A percentile compares a stretch with the other conserved stretches of the same genome.
Evolutionary conservation across 2,329 filamentous ascomycete genomes (phyloP).

Genomic region (Neopestalotiopsis clavispora): DNA sequence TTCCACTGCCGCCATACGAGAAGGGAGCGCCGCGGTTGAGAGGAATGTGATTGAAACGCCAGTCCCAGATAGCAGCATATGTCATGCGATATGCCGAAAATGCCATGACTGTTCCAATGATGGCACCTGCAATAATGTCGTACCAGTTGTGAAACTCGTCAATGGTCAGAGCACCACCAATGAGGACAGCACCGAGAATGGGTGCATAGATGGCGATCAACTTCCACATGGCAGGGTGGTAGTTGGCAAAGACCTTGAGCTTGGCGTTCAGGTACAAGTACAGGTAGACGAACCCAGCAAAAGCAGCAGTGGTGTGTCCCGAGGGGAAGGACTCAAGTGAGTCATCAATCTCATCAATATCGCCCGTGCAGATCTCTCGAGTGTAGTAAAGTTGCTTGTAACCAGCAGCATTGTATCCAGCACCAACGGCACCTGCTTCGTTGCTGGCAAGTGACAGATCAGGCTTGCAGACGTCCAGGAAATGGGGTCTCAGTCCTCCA

Average conservation of each 20-base stretch:
- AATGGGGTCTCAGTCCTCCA: slow-evolving; percentile 74
- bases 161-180: slow-evolving; percentile 72
- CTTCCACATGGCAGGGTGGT: slow-evolving; percentile 78
- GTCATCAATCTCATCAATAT: slow-evolving; percentile 68
- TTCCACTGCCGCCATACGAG: slow-evolving; percentile 47
- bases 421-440: slow-evolving; percentile 43
- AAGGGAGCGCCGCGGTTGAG: slow-evolving; percentile 63
- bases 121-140: slow-evolving; percentile 69
- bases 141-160: slow-evolving; percentile 80
- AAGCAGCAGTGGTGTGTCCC: slow-evolving; percentile 76
- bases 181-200: slow-evolving; percentile 69
- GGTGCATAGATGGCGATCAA: slow-evolving; percentile 68
- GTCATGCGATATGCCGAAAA: slow-evolving; percentile 70
- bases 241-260: slow-evolving; percentile 75
- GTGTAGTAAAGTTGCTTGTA: slow-evolving; percentile 70
- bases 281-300: slow-evolving; percentile 73
- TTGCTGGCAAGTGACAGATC: slow-evolving; percentile 48
- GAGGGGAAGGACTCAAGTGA: slow-evolving; percentile 73
- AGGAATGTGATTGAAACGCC: slow-evolving; percentile 68
- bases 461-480: slow-evolving; percentile 72
- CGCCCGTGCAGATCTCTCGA: slow-evolving; percentile 71
- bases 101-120: slow-evolving; percentile 69
- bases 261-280: slow-evolving; percentile 80
- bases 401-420: slow-evolving; percentile 54
- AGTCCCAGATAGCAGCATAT: slow-evolving; percentile 72